Conservation (phyloP, 768 basidiomycete species). For the Lanmaoa rubissima region DNA sequence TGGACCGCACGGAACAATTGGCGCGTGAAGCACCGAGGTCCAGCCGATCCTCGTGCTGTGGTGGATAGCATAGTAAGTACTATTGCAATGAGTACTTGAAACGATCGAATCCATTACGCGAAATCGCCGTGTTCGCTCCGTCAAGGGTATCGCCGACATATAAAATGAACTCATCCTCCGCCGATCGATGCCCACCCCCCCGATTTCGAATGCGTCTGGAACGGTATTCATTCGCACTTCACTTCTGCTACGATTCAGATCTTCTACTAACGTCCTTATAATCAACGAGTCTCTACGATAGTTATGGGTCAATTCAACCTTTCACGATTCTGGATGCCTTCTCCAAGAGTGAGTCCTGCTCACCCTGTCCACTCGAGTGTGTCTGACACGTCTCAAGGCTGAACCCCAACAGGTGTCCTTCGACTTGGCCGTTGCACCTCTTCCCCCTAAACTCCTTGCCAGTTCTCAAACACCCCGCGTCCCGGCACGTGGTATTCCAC, state of each 20-base stretch:
- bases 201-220: conserved; percentile 19
- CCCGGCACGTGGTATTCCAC: conserved; percentile 43
- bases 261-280: conserved; percentile 21
- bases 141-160: conserved; percentile 23
- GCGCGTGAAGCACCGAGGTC: conserved; percentile 5
- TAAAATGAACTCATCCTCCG: conserved; percentile 24
- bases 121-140: conserved; percentile 23
- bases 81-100: neutral
- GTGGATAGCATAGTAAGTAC: conserved; percentile 1
- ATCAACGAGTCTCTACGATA: conserved; percentile 22
- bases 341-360: conserved; percentile 24
- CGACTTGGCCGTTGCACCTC: conserved; percentile 33
- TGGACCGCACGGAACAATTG: conserved; percentile 21
- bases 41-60: conserved; percentile 7
- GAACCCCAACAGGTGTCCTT: conserved; percentile 40
- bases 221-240: conserved; percentile 22
- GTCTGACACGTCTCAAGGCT: conserved; percentile 23
- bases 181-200: conserved; percentile 19
- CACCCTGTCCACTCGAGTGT: neutral
- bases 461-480: conserved; percentile 20
- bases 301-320: conserved; percentile 28
- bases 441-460: conserved; percentile 20
- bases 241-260: conserved; percentile 16
- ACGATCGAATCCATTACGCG: conserved; percentile 19
- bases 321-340: conserved; percentile 19